A percentile compares a stretch with the other conserved stretches of the same genome.
These are phyloP conservation scores for Malassezia japonica DNA, from an alignment of 1,284 basidiomycete species.

Conservation along the genomic window DNA sequence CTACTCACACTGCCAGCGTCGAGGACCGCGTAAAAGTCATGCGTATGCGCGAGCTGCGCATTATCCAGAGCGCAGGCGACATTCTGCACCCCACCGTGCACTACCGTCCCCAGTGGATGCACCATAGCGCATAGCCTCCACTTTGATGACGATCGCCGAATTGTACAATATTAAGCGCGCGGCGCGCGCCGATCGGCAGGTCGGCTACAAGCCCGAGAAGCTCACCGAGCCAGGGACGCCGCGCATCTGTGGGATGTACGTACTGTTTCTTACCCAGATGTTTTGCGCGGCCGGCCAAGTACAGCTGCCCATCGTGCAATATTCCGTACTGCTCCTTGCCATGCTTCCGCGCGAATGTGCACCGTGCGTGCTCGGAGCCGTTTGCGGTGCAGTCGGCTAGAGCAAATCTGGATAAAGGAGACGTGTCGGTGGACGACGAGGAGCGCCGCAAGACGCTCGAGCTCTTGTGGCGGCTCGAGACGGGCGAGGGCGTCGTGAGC, in stretches of 20 bases:
- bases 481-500: slow-evolving; percentile 3
- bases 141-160: slow-evolving; percentile 26
- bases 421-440: slow-evolving; percentile 10
- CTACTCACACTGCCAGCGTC: slow-evolving; percentile 15
- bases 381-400: slow-evolving; percentile 19
- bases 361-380: slow-evolving; percentile 23
- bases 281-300: slow-evolving; percentile 19
- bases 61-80: slow-evolving; percentile 36
- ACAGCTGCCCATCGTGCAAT: slow-evolving; percentile 38
- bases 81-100: slow-evolving; percentile 34
- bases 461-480: slow-evolving; percentile 8
- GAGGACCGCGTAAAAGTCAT: slow-evolving; percentile 32
- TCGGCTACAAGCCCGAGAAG: slow-evolving; percentile 16
- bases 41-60: slow-evolving; percentile 36
- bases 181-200: slow-evolving; percentile 21
- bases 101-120: slow-evolving; percentile 28
- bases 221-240: slow-evolving; percentile 7
- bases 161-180: slow-evolving; percentile 32
- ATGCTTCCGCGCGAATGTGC: slow-evolving; percentile 26
- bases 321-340: slow-evolving; percentile 32
- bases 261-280: slow-evolving; percentile 11
- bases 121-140: slow-evolving; percentile 5
- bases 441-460: slow-evolving; percentile 8
- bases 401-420: slow-evolving; percentile 1
- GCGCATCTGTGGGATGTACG: slow-evolving; percentile 27